A percentile compares a stretch with the other conserved stretches of the same genome.
Conservation (phyloP, 495 filamentous ascomycete species). For the Hypomontagnella monticulosa region DNA sequence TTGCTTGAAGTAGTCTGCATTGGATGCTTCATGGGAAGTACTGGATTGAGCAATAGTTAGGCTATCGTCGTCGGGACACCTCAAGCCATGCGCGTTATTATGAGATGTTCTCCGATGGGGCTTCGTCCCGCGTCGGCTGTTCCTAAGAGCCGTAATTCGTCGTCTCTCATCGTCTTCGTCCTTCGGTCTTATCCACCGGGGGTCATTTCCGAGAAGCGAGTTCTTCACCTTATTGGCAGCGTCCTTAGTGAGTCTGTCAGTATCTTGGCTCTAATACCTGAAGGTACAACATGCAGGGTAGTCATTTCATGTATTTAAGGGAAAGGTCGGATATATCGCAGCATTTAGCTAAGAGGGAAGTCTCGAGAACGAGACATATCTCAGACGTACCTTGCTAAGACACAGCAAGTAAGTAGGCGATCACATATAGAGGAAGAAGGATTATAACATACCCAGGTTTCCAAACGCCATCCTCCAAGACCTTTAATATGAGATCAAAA, state of each 20-base stretch:
- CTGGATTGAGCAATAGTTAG: constrained; percentile 34
- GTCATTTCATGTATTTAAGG: neutral
- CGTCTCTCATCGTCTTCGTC: constrained; percentile 54
- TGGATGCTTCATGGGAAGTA: constrained; percentile 33
- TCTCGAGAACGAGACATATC: neutral
- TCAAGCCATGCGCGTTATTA: neutral
- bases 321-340: neutral
- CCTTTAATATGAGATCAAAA: constrained; percentile 55
- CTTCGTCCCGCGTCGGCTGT: constrained; percentile 33
- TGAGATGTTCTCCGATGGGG: constrained; percentile 16
- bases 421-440: neutral
- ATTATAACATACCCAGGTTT: constrained; percentile 49
- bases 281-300: too few relatives aligned
- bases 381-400: constrained; percentile 44
- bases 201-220: constrained; percentile 57
- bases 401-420: constrained; percentile 26
- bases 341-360: neutral
- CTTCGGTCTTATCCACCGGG: constrained; percentile 57
- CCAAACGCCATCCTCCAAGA: constrained; percentile 55
- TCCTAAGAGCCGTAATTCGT: constrained; percentile 48
- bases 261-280: neutral
- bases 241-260: constrained; percentile 38
- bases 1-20: neutral
- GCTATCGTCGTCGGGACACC: constrained; percentile 19
- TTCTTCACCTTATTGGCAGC: constrained; percentile 61